Base-by-base conservation (phyloP, 2,329 filamentous ascomycete species). In the Scortechinia acanthostroma region DNA sequence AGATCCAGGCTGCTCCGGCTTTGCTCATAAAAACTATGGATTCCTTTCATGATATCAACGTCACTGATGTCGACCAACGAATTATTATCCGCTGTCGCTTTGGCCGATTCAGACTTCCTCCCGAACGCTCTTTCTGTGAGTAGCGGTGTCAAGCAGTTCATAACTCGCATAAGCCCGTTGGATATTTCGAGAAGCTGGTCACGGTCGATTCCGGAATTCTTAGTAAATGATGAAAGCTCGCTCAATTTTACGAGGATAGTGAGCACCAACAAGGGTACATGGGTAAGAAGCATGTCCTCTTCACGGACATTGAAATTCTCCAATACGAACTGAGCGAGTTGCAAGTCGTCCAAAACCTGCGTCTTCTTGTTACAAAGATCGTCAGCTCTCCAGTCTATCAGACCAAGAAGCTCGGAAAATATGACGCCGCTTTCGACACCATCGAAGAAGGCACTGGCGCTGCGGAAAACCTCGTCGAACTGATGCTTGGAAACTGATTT, bases 381-480 rank as follows among this genome's bases (percentile, higher is more conserved):
- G 2, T 70, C 68, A 45, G 82, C 66, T n/a, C 77, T 70, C 53
- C 80, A 73, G 1, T 73, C 72, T 48, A 93, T 68, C 35, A 93
- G 72, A 13, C 78, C 70, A 46, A 88, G 69, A 46, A 95, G 73
- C 58, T 95, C 88, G 42, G 85, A 83, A 71, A 94, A 98, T 42
- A 98, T 95, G 17, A 97, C 71, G 4, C 87, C 86, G 55, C 91
- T 95, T 63, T 98, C 93, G 30, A 97, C 91, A 3, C 91, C 91
- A 58, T 98, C 93, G 53, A 98, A 98, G 65, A 98, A 98, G 33
- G 93, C 85, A 58, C 87, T 95, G 3, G 91, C 93, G 58, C 91
- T 97, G 52, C 88, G 82, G 52, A 97, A 74, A 2, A 97, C 90
- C 61, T 98, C 93, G 14, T 80, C 74, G 49, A 93, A 89, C 47